Base-by-base conservation (phyloP, 805 yeast genomes). In the Lipomyces starkeyi region DNA sequence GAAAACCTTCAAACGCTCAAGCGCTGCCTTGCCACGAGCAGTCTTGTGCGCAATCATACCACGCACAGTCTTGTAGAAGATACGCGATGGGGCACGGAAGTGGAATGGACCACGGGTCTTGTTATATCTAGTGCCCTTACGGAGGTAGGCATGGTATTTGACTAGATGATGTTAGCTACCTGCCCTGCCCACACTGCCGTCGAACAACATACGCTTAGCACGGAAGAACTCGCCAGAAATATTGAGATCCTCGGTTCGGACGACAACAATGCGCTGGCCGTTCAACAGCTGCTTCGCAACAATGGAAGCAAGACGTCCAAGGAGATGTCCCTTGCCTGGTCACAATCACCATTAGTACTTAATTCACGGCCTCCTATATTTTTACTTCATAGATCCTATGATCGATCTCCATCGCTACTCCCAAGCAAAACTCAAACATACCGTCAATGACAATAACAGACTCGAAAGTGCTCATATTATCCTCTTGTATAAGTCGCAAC, bases 21-120 rank as follows among this genome's bases (percentile, higher is more conserved):
- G 85, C 80, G 99, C 99, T 82, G 98, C 98, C 88, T 91, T 91
- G 86, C 99, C 99, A 86, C 98, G 95, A 79, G 98, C 95, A 78
- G 99, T 95, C 93, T 95, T 95, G 93, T 95, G 98, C 83, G 97
- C 87, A 80, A 95, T 86, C 99, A 95, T 95, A 87, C 99, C 99
- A 83, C 97, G 91, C 83, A 95, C 85, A 81, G 99, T 98, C 91
- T 95, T 95, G 96, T 93, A 93, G 86, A 95, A 93, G 86, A 95
- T 94, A 87, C 98, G 93, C 74, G 98, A 93, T 84, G 99, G 99
- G 74, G 99, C 99, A 87, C 98, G 95, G 97, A 95, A 95, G 85
- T 95, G 99, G 98, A 94, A 95, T 81, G 98, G 98, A 87, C 99
- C 99, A 84, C 93, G 90, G 81, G 88, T 90, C 87, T 93, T 93